Conservation (phyloP, 345 rosid genomes). For the Draba incana region DNA sequence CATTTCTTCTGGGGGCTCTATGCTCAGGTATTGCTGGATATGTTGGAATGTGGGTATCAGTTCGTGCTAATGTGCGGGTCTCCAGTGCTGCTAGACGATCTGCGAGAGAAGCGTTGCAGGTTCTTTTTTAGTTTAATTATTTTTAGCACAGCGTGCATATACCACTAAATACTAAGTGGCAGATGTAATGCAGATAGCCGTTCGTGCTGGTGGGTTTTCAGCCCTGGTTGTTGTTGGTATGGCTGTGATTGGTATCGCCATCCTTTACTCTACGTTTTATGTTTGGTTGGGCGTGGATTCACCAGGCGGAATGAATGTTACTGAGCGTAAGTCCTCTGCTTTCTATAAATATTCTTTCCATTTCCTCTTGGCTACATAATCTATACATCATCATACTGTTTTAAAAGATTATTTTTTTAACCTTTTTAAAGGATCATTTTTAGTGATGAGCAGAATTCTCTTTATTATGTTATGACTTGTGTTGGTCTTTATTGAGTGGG, state of each 20-base stretch:
- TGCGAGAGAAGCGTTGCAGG: constrained; percentile 99
- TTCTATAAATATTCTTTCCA: not conserved
- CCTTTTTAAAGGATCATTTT: constrained; percentile 4
- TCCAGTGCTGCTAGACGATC: constrained; percentile 99
- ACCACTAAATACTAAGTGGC: constrained; percentile 38
- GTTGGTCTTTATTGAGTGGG: constrained; percentile 5
- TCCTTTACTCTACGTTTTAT: constrained; percentile 91
- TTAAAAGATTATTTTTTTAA: not conserved
- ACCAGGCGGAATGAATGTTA: constrained; percentile 87
- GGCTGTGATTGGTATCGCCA: constrained; percentile 97
- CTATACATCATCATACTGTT: constrained; percentile 3
- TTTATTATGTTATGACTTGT: not conserved
- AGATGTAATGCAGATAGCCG: constrained; percentile 67
- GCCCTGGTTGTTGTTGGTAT: constrained; percentile 98
- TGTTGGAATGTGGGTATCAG: constrained; percentile 99
- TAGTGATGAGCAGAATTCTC: constrained; percentile 5
- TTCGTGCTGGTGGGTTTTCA: constrained; percentile 99
- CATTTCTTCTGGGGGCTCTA: constrained; percentile 92
- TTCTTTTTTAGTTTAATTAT: constrained; percentile 38
- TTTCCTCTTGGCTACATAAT: constrained; percentile 16
- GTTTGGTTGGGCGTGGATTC: constrained; percentile 88
- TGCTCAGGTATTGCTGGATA: constrained; percentile 97
- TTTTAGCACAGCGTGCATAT: constrained; percentile 30
- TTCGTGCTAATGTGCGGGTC: constrained; percentile 99
- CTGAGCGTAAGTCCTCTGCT: constrained; percentile 70